Base-by-base conservation (phyloP, 2,329 filamentous ascomycete species). In the Xylaria arbuscula region DNA sequence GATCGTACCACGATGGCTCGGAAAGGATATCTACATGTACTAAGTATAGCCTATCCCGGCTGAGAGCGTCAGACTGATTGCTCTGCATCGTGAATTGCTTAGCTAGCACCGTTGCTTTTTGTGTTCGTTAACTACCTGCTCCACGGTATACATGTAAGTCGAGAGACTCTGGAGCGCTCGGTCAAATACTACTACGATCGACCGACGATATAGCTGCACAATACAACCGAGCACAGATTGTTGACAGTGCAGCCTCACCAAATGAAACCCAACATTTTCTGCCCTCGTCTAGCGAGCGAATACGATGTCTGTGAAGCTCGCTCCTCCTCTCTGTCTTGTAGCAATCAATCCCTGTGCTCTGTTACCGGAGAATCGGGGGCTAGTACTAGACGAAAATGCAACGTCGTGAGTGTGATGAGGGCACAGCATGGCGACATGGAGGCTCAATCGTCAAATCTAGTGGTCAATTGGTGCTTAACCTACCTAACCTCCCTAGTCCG, bases 1-100 rank as follows among this genome's bases (percentile, higher is more conserved):
- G 42, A 62, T 67, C 55, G 65, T 62, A 63, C 60, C 65, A 67
- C 54, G 59, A 60, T 55, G 32, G 38, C 42, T 45, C 60, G 48
- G 32, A 50, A 55, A 57, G 42, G 51, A 53, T 48, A 53, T 32
- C 62, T 36, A 55, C 40, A n/a, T n/a, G n/a, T n/a, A n/a, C n/a
- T n/a, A 28, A 28, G 40, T 17, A 45, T 58, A 62, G 58, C 48
- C 34, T 61, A 13, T 66, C 55, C 66, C 63, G 65, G 61, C 40
- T 36, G 62, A 66, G 53, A 60, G 55, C 5, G 28, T 28, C 28
- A 28, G 28, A 28, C 2, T 3, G 5, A 28, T 28, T 28, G 28
- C 28, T 28, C 28, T 28, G 5, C 5, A 5, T 28, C 28, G 28
- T 28, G 3, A 28, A 28, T 28, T 28, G 28, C 28, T 36, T 6